A percentile compares a stretch with the other conserved stretches of the same genome.
Conservation (phyloP, 805 yeast species). For the Metschnikowia noctiluminum region DNA sequence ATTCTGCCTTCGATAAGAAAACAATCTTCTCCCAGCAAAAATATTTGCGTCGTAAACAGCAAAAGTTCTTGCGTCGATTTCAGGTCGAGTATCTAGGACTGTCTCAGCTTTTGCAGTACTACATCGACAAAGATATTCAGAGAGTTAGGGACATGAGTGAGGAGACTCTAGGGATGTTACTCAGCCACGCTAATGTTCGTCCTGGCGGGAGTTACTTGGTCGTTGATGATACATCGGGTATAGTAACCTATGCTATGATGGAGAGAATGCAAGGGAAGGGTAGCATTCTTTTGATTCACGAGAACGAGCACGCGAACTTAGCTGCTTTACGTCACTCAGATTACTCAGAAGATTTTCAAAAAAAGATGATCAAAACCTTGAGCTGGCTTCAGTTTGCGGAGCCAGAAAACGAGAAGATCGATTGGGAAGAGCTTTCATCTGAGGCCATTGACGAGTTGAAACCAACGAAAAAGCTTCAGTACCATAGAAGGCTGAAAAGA, state of each 20-base stretch:
- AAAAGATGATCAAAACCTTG: conserved; percentile 60
- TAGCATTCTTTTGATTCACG: conserved; percentile 71
- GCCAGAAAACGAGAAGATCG: conserved; percentile 60
- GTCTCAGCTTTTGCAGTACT: conserved; percentile 67
- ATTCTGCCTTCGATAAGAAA: conserved; percentile 82
- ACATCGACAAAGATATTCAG: conserved; percentile 71
- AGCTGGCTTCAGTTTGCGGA: conserved; percentile 78
- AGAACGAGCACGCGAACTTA: conserved; percentile 87
- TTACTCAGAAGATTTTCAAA: conserved; percentile 50
- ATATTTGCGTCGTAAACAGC: conserved; percentile 86
- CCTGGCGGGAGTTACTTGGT: conserved; percentile 89
- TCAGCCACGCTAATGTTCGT: conserved; percentile 76
- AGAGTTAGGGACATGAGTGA: conserved; percentile 77
- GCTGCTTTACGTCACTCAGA: conserved; percentile 68
- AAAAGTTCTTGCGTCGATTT: conserved; percentile 83
- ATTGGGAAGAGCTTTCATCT: conserved; percentile 44
- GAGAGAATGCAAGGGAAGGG: conserved; percentile 88
- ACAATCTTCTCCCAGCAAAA: conserved; percentile 89
- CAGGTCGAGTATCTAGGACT: conserved; percentile 74
- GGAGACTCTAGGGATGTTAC: conserved; percentile 74
- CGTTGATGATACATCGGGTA: conserved; percentile 92
- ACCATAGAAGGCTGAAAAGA: conserved; percentile 61
- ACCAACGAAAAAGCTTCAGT: conserved; percentile 60
- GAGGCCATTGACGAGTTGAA: conserved; percentile 56
- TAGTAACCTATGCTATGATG: conserved; percentile 77